Base-by-base conservation (phyloP, 2,329 filamentous ascomycete species). In the Lachnellula hyalina region DNA sequence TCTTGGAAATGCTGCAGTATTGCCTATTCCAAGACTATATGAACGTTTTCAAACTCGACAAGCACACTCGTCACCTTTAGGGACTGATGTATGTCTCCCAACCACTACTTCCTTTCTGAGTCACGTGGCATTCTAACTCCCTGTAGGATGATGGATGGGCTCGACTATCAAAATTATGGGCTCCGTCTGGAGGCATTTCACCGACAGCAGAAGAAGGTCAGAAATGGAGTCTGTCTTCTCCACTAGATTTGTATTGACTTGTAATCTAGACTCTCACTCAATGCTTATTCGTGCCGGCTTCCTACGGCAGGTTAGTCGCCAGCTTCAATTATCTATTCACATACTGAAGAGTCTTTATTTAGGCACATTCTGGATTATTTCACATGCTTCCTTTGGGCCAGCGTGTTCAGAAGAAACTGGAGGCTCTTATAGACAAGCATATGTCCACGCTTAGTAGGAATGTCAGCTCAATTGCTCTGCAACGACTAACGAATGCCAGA, bases 311-410 rank as follows among this genome's bases (percentile, higher is more conserved):
- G 85, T 87, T 60, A 64, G 72, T 68, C 23, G 38, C 25, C 36
- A 28, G 14, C 21, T 9, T 5, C 14, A 35, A 23, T 49, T 15
- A 32, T 40, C 23, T 23, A n/a, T 23, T 57, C 34, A 41, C 23
- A 17, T 57, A 23, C 54, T 32, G 11, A 40, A 17, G 14, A n/a
- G 14, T 23, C 9, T 34, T 55, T 36, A 28, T 51, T 58, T 62
- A 91, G 84, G 86, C 90, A 19, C 88, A 96, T 68, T 84, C 92
- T 7, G 94, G 94, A 28, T 84, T 97, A 36, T 99, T 96, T 65
- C 94, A 99, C 67, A 79, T 96, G 67, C 78, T 99, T 1, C 94
- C 94, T 0, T 74, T 99, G 0, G 94, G 94, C 0, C 78, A 90
- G 32, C 82, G 90, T 28, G 90, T 97, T 0, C 91, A 96, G 66